Evolutionary conservation across 2,329 filamentous ascomycete genomes (phyloP), one percentile per base, ranked within the genome.

Genomic region (Cryphonectria radicalis): DNA sequence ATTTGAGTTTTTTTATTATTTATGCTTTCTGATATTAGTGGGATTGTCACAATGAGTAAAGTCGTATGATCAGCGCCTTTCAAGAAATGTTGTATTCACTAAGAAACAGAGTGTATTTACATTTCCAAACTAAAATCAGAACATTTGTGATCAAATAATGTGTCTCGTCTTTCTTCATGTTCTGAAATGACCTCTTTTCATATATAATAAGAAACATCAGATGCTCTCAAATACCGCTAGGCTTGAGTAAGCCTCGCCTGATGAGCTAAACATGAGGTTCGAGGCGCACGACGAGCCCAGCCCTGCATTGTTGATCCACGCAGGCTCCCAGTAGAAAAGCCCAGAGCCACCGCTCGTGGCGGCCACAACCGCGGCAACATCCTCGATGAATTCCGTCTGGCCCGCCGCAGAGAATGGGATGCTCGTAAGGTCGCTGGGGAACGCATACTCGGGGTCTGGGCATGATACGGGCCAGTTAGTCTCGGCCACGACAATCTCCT

Each of bases 301-400:
- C 0, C 80, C 86, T 14, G 87, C 85, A 79, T 92, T 93, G 59
- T 89, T 83, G 73, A 93, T 83, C 90, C 90, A 93, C 0, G 88
- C 89, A 0, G 91, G 91, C 78, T 94, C 91, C 91, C 91, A 93
- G 75, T 93, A 93, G 73, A 91, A 93, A 10, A 93, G 62, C 0
- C 91, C 92, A 40, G 82, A 79, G 0, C 90, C 90, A 1, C 85
- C 84, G 1, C 79, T 82, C 0, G 89, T 85, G 1, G 80, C 84
- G 1, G 82, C 81, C 0, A 93, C 85, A 0, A 89, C 82, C 1
- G 81, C 81, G 0, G 89, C 90, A 25, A 93, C 84, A 70, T 86
- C 81, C 78, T 88, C 82, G 68, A 93, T 79, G 79, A 89, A 93
- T 1, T 83, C 84, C 1, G 81, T 80, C 82, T 93, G 92, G 0